Evolutionary conservation across 495 filamentous ascomycete genomes (phyloP), one percentile per base, ranked within the genome.

Genomic region (Pyrenula aspistea): DNA sequence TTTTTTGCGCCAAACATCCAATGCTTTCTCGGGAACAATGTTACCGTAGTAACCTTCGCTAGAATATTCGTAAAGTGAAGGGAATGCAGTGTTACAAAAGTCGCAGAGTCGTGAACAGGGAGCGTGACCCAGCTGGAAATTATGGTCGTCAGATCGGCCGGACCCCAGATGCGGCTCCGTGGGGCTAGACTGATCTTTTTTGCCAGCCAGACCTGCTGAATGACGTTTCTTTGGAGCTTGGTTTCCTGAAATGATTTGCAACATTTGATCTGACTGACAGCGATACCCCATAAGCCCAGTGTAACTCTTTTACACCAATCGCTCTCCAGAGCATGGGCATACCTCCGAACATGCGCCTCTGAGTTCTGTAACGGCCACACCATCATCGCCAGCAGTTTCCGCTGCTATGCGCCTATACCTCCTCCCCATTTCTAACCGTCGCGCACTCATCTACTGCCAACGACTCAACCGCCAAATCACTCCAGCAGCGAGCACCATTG

Each of bases 391-490:
- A 4, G 31, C 31, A 42, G 31, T 15, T 15, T 8, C 31, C 56
- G 55, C 56, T 63, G 68, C 74, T 54, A 97, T 99, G 93, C 88
- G 91, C 69, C 81, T 99, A 67, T 95, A 91, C 74, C 84, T 99
- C 56, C 81, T 99, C 58, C 93, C 93, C 52, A 89, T 99, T 65
- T 95, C 92, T 53, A 95, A 89, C 10, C 77, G 85, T 64, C 84
- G 89, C 61, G 87, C 88, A n/a, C 79, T 99, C 53, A 84, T 99
- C 56, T 99, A 96, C 77, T 90, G 89, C 71, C 86, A 94, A 65
- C 83, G 84, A 51, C 70, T 91, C 21, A 69, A 75, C 59, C 68
- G 68, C 59, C 68, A 77, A 55, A 24, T 69, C 2, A 56, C 73
- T 4, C 68, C 68, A 25, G 76, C 84, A 55, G 68, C 77, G 20